Base-by-base conservation (phyloP, 306 rosid genomes). In the Crataegus laevigata region DNA sequence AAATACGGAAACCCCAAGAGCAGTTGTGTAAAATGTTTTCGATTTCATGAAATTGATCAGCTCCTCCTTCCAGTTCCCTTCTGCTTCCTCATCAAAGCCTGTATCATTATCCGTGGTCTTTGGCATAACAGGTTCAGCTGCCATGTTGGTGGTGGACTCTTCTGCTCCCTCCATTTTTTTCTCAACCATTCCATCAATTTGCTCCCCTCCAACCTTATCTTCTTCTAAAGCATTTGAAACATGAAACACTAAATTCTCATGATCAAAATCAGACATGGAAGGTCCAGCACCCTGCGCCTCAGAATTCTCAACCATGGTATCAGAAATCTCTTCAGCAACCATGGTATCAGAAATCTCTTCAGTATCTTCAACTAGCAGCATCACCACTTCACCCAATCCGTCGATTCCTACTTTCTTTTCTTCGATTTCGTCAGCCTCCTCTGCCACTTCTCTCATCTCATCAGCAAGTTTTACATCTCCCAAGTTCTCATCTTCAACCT, bases 1-100 rank as follows among this genome's bases (percentile, higher is more conserved):
- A 57, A 74, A n/a, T 40, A 75, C 38, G 67, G 74, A 43, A 38
- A 78, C 54, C 75, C 85, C 82, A 61, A 73, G 24, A 13, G 73
- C 32, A 57, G 71, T 66, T 79, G 50, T 50, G 38, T 64, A 21
- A 24, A 63, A 40, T 11, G 61, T 63, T 43, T 69, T 74, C 42
- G 54, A 59, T 50, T 66, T 67, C 55, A 76, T 45, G 54, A 15
- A 64, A 67, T 63, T 75, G 24, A 69, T 42, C 28, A 73, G 66
- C 66, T 69, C 57, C 55, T 66, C 72, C 69, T n/a, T 55, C 57
- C 57, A 73, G 29, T 34, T 47, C 65, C 50, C 43, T 24, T 66
- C 75, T 15, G 38, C 38, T 45, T 24, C 66, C 61, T 70, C 77
- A 43, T 21, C 61, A 50, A 40, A 34, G 40, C n/a, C 26, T 74